Conservation (phyloP, 192 early-diverging fungal species). For the Rhizophagus sp. region DNA sequence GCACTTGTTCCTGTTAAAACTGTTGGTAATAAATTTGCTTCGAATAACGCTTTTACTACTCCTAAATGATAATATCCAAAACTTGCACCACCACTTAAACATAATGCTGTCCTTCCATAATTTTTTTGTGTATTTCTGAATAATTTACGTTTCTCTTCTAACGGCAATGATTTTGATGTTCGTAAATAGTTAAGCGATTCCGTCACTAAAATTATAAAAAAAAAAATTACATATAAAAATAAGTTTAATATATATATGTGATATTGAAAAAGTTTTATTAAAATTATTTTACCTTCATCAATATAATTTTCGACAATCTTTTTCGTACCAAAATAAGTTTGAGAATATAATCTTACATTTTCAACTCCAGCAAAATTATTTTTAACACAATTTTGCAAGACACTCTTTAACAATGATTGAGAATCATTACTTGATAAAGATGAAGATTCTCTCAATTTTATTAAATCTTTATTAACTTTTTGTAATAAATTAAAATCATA, state of each 20-base stretch:
- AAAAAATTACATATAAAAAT: not conserved
- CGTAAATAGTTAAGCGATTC: conserved; percentile 45
- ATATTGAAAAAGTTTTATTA: too few relatives aligned
- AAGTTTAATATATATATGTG: too few relatives aligned
- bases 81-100: conserved; percentile 74
- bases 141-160: conserved; percentile 62
- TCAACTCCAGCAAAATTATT: conserved; percentile 78
- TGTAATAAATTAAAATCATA: conserved; percentile 69
- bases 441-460: conserved; percentile 33
- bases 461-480: conserved; percentile 53
- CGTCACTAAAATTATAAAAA: conserved; percentile 38
- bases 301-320: conserved; percentile 67
- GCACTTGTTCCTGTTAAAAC: conserved; percentile 83
- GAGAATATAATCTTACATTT: conserved; percentile 70
- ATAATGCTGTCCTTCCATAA: conserved; percentile 77
- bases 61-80: conserved; percentile 75
- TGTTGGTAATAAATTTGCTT: conserved; percentile 64
- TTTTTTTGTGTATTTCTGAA: conserved; percentile 63
- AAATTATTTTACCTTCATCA: conserved; percentile 51
- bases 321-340: conserved; percentile 77
- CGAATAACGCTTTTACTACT: conserved; percentile 70
- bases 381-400: conserved; percentile 64
- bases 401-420: conserved; percentile 48
- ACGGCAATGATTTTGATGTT: conserved; percentile 36
- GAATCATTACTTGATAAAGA: conserved; percentile 17